Evolutionary conservation across 2,329 filamentous ascomycete genomes (phyloP).

Genomic region (Magnaporthiopsis poae): DNA sequence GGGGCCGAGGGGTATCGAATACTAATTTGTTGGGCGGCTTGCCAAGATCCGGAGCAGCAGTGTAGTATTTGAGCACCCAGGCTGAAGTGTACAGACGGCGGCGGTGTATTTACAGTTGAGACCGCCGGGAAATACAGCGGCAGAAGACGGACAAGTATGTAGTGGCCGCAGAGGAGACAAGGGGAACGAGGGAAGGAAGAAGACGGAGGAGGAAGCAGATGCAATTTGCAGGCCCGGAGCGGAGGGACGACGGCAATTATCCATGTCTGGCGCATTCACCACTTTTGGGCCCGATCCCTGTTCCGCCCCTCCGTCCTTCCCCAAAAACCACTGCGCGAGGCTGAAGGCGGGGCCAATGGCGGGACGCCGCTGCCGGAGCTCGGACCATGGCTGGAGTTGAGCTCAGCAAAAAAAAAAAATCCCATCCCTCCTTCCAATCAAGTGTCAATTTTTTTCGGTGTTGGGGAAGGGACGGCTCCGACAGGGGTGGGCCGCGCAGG

Average conservation of each 20-base stretch:
- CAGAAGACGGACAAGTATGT: not conserved
- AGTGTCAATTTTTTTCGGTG: conserved; percentile 5
- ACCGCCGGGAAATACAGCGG: not conserved
- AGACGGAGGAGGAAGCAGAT: not conserved
- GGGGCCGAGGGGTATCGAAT: conserved; percentile 5
- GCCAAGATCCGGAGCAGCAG: not conserved
- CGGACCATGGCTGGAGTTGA: not conserved
- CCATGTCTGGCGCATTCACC: conserved; percentile 2
- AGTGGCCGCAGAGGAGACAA: not conserved
- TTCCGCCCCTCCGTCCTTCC: conserved; percentile 6
- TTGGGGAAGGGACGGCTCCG: conserved; percentile 6
- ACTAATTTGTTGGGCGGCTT: not conserved
- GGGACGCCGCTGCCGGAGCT: not conserved
- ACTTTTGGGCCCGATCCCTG: conserved; percentile 8
- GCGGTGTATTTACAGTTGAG: not conserved
- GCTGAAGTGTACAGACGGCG: not conserved
- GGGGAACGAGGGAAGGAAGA: conserved; percentile 1
- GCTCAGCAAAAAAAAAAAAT: conserved; percentile 5
- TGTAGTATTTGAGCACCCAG: not conserved
- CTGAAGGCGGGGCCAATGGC: conserved; percentile 4
- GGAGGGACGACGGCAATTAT: conserved; percentile 5
- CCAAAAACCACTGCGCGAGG: conserved; percentile 8
- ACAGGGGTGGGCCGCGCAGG: conserved; percentile 4
- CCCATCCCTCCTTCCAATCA: conserved; percentile 7
- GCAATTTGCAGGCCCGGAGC: conserved; percentile 2